Percentiles rank a stretch among this genome's conserved stretches.
Evolutionary conservation across 2,329 filamentous ascomycete genomes (phyloP).

Genomic region (Beauveria pseudobassiana): DNA sequence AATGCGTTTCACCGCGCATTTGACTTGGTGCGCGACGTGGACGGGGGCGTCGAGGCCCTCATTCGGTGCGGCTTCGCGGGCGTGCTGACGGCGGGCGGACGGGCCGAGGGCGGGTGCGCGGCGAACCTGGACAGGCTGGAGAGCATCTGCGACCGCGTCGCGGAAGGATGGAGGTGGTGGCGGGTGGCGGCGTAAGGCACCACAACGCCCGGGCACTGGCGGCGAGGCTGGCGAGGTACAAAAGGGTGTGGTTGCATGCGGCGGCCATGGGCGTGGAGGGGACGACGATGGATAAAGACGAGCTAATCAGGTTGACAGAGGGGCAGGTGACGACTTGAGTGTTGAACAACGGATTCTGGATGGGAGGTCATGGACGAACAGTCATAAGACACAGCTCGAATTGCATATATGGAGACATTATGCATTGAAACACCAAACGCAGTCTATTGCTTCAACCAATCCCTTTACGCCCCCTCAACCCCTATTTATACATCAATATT

Average conservation of each 20-base stretch:
- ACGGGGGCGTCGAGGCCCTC: conserved; percentile 26
- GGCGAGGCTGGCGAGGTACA: conserved; percentile 14
- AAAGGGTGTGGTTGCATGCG: conserved; percentile 39
- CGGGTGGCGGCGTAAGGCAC: conserved; percentile 44
- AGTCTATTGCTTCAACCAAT: not conserved
- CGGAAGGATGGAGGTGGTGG: conserved; percentile 37
- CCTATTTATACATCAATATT: conserved; percentile 1
- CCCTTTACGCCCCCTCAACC: not conserved
- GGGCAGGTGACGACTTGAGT: not conserved
- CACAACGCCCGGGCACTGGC: conserved; percentile 28
- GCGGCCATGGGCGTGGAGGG: conserved; percentile 29
- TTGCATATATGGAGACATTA: not conserved
- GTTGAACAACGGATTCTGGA: too few relatives aligned
- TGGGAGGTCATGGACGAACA: not conserved
- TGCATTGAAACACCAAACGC: not conserved
- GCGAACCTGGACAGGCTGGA: conserved; percentile 32
- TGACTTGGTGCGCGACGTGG: conserved; percentile 34
- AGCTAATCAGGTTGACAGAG: conserved; percentile 16
- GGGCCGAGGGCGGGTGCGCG: conserved; percentile 25
- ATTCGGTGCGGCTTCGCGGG: conserved; percentile 39
- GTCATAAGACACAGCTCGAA: not conserved
- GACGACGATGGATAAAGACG: conserved; percentile 20
- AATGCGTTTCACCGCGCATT: conserved; percentile 50
- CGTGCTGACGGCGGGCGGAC: conserved; percentile 46
- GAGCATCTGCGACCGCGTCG: conserved; percentile 24